These are phyloP conservation scores for Calycina marina DNA, from an alignment of 2,329 filamentous ascomycete species.

Conservation along the genomic window DNA sequence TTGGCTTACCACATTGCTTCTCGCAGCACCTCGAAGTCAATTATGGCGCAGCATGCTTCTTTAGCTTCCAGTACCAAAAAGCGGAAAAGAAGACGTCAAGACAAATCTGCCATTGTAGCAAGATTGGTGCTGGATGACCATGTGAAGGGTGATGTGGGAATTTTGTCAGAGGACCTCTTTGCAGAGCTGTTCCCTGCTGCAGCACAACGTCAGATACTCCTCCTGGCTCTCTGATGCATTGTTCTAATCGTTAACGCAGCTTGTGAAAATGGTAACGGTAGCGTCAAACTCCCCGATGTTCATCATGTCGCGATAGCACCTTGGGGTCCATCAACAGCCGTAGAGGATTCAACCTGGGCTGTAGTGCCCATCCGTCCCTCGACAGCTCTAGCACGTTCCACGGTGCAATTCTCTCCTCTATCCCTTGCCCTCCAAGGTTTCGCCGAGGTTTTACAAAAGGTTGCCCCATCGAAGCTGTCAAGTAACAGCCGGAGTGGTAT, in stretches of 20 bases:
- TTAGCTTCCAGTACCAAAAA: conserved; percentile 21
- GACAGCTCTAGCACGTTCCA: conserved; percentile 55
- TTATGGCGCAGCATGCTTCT: no score
- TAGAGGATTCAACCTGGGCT: conserved; percentile 62
- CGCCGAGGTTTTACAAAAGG: conserved; percentile 53
- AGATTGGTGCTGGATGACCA: conserved; percentile 74
- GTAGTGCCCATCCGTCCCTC: conserved; percentile 60
- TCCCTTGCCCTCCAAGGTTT: conserved; percentile 69
- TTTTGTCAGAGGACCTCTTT: conserved; percentile 77
- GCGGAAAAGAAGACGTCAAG: conserved; percentile 39
- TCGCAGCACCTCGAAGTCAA: no score
- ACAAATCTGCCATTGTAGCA: conserved; percentile 65
- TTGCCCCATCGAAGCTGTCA: conserved; percentile 61
- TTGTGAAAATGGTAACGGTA: conserved; percentile 13
- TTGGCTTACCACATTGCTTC: no score
- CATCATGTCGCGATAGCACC: conserved; percentile 60
- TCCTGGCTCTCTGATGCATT: conserved; percentile 10
- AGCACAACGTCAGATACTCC: conserved; percentile 27
- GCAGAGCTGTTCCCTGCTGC: conserved; percentile 61
- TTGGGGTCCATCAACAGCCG: conserved; percentile 45
- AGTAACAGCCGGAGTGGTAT: conserved; percentile 62
- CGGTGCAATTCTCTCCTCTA: conserved; percentile 61
- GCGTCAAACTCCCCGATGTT: conserved; percentile 25
- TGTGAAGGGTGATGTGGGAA: conserved; percentile 70
- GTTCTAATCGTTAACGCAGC: conserved; percentile 10